Conservation (phyloP, 768 basidiomycete species). For the Hygrophorus russula region DNA sequence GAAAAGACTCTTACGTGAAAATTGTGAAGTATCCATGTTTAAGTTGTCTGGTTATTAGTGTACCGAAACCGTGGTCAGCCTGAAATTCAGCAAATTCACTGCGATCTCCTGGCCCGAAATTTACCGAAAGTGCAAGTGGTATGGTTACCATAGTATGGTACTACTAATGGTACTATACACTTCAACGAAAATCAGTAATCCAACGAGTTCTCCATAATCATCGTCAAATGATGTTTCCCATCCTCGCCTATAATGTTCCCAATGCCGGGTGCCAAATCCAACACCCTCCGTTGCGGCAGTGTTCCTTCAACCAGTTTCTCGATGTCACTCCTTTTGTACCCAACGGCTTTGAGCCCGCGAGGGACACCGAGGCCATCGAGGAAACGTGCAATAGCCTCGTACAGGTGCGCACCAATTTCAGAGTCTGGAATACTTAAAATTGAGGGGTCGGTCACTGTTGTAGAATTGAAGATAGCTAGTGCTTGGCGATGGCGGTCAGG, state of each 20-base stretch:
- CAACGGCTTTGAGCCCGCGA: constrained; percentile 75
- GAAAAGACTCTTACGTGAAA: constrained; percentile 27
- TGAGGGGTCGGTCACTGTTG: constrained; percentile 54
- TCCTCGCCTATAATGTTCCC: constrained; percentile 76
- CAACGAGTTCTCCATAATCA: constrained; percentile 70
- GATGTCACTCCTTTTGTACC: constrained; percentile 47
- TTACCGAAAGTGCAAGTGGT: too few relatives aligned
- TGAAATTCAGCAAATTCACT: too few relatives aligned
- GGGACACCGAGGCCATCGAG: constrained; percentile 78
- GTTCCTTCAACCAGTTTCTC: constrained; percentile 80
- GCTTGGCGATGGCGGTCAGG: constrained; percentile 87
- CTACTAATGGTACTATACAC: too few relatives aligned
- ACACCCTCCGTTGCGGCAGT: constrained; percentile 81
- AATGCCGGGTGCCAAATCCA: constrained; percentile 88
- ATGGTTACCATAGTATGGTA: too few relatives aligned
- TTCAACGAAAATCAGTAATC: constrained; percentile 58
- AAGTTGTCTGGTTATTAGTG: neutral
- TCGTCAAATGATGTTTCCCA: constrained; percentile 70
- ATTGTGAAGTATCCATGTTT: too few relatives aligned
- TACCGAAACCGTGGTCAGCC: too few relatives aligned
- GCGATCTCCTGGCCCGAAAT: too few relatives aligned
- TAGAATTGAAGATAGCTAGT: constrained; percentile 69
- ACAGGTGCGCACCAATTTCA: constrained; percentile 70
- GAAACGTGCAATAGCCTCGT: constrained; percentile 83
- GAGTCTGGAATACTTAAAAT: constrained; percentile 65